Base-by-base conservation (phyloP, 2,329 filamentous ascomycete genomes). In the Hymenoscyphus occultus region DNA sequence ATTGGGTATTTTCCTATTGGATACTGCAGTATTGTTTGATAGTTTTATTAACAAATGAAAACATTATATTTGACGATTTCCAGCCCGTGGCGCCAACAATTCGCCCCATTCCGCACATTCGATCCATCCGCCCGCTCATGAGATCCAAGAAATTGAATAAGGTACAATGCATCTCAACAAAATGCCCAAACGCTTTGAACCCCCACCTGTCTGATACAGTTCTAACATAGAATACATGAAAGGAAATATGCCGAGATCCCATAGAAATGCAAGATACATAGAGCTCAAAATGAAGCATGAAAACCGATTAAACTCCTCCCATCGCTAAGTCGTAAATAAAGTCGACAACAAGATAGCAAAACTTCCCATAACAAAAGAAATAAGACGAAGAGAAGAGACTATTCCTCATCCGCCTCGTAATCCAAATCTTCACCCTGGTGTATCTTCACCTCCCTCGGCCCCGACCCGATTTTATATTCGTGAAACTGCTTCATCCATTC, bases 401-500 rank as follows among this genome's bases (percentile, higher is more conserved):
- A 60, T 31, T 60, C 58, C n/a, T 40, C 58, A 16, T 60, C 58
- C 19, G 35, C 58, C 39, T 42, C 58, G 16, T 45, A 42, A 2
- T 57, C 51, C 40, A 51, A 13, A 5, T 56, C 48, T 2, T 32
- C 48, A 9, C 22, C n/a, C 40, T 64, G 62, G 9, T 60, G 35
- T 39, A 64, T 64, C 22, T 42, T 56, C 19, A 64, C 62, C 39
- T 54, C 62, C 28, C 62, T 59, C 19, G 39, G 39, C n/a, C 28
- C 39, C 1, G 35, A 13, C 2, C 28, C 22, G 40, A 40, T 42
- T 28, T 56, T 60, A 19, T 22, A 59, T 14, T 59, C 32, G 12
- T 42, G 58, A 40, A 35, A 63, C 45, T 64, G 62, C 42, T 42
- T 54, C 56, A 64, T 59, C 62, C 62, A 64, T 31, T 64, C 62